Evolutionary conservation across 345 rosid genomes (phyloP), one percentile per base, ranked within the genome.

Genomic region (Adansonia digitata): DNA sequence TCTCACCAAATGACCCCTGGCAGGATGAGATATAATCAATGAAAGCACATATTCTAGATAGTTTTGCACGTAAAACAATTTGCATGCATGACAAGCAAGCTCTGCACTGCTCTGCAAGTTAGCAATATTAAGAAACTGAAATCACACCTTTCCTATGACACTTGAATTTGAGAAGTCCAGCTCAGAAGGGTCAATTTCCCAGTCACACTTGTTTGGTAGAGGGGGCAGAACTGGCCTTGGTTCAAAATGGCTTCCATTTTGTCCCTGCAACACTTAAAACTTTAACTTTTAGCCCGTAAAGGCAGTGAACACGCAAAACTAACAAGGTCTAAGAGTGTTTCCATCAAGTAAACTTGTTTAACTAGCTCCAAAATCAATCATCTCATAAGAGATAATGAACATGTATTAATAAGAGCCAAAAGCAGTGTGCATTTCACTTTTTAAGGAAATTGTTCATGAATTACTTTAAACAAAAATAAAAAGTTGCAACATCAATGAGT

Each of bases 1-100:
- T 95, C 88, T 95, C 99, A 75, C 99, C 99, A 84, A 95, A 95
- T 39, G 99, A 95, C 24, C 99, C 99, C 98, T 93, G 77, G 53
- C 57, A 80, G 59, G 35, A 79, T 66, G 61, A 73, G 37, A 69
- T 69, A 82, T 29, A 67, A 40, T 82, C 69, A 84, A n/a, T n/a
- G n/a, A n/a, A 72, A 66, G 53, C 67, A 63, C 55, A 74, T 26
- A 31, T 51, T 51, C 61, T 61, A 34, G 17, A 22, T n/a, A 51
- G 27, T 65, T 64, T 65, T 7, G 40, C 39, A 61, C 27, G 39
- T 39, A 53, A 73, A 56, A 78, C 62, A 27, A 52, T n/a, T n/a
- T 52, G 57, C 62, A 68, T 9, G 26, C 45, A 73, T 12, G 37
- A n/a, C 24, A 1, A 52, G 13, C 57, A 22, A 17, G n/a, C 31